Evolutionary conservation across 768 basidiomycete genomes (phyloP), one percentile per base, ranked within the genome.

Genomic region (Sarcodon sp.): DNA sequence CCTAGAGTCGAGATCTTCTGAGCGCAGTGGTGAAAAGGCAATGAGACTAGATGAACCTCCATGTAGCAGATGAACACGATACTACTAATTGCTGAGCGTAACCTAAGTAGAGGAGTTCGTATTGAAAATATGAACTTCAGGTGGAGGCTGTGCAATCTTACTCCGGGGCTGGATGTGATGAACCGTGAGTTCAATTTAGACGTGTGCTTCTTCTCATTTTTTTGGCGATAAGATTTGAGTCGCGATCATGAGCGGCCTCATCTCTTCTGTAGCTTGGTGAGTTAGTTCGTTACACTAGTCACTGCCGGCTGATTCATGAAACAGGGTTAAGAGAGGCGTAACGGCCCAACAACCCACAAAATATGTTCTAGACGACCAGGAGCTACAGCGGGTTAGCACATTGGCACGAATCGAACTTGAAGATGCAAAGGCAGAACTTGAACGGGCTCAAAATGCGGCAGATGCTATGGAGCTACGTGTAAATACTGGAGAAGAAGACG

Each of bases 291-390:
- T 15, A n/a, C 18, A 3, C 46, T 10, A n/a, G 6, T 13, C 6
- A n/a, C 1, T 39, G 35, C 15, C 37, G 12, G 45, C 39, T 45
- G 35, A 43, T 54, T 27, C 49, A 31, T 32, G 15, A 18, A 13
- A 4, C 33, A 80, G 79, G 90, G 84, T 96, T 27, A 79, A 79
- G 53, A 75, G 86, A 47, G 93, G 96, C 7, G 76, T 80, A 13
- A 70, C 93, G 3, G 68, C 72, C 3, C 73, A 72, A 43, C 75
- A 91, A 54, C 94, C 96, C 1, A 66, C 69, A 59, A 90, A 87
- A 69, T 98, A 98, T 64, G 73, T 85, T 46, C 79, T 98, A 32
- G 90, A 96, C 58, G 88, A 93, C 58, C 68, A 77, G 46, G 96
- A 99, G 64, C 71, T 98, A 10, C 79, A 85, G 59, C 79, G 96